phyloP scores from a whole-genome alignment of 2,329 filamentous ascomycete species.

The Cercospora sesami region DNA sequence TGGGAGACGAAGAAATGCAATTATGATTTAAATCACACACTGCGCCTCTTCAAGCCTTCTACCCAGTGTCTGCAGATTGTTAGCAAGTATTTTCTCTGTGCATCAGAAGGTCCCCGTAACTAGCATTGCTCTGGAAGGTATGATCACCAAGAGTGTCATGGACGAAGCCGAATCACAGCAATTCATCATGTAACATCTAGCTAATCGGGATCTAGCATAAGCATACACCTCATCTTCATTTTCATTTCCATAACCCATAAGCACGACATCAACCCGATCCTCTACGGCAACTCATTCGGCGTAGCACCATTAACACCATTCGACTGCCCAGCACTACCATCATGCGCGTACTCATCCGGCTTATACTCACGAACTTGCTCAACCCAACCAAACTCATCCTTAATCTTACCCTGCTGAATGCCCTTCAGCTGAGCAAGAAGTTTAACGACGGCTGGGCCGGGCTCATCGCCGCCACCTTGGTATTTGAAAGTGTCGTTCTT shows the following conservation, averaged over 20 bases:
- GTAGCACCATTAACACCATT: slow-evolving; percentile 9
- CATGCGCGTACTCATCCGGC: slow-evolving; percentile 33
- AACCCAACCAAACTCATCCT: slow-evolving; percentile 77
- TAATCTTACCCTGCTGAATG: slow-evolving; percentile 77
- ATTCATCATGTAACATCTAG: not conserved
- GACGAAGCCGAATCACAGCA: not conserved
- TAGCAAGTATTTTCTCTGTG: not conserved
- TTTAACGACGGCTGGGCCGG: slow-evolving; percentile 70
- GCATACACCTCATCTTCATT: not conserved
- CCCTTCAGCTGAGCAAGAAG: slow-evolving; percentile 76
- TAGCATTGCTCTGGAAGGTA: too few relatives aligned
- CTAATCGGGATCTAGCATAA: not conserved
- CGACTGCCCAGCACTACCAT: slow-evolving; percentile 14
- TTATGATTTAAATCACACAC: not conserved
- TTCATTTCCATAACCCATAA: too few relatives aligned
- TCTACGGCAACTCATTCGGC: slow-evolving; percentile 31
- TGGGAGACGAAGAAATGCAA: not conserved
- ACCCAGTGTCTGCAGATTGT: too few relatives aligned
- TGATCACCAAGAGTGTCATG: too few relatives aligned
- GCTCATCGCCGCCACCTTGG: slow-evolving; percentile 61
- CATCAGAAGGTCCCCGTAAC: not conserved
- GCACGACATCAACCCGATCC: not conserved
- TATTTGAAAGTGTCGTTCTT: slow-evolving; percentile 59
- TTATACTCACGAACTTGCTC: slow-evolving; percentile 46
- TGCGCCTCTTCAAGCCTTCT: not conserved